Evolutionary conservation across 73 alveolate genomes (phyloP).

Genomic region (Paraurostyla sp.): DNA sequence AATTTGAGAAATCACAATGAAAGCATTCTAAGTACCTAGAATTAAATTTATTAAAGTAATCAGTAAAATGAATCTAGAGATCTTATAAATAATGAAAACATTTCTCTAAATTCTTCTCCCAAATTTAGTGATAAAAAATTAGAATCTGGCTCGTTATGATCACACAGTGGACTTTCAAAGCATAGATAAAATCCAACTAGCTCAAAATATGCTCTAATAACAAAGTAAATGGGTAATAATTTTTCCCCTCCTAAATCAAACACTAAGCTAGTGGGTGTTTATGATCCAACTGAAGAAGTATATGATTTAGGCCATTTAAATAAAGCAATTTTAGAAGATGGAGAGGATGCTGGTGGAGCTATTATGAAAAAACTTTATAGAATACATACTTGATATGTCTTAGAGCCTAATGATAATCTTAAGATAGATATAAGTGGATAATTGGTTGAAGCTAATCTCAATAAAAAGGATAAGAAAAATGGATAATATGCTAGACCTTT

Average conservation of each 20-base stretch:
- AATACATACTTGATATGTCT: constrained; percentile 47
- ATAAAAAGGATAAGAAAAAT: not conserved
- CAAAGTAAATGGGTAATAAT: not conserved
- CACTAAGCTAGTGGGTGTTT: not conserved
- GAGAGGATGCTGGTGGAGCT: constrained; percentile 58
- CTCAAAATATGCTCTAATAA: not conserved
- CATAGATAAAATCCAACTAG: not conserved
- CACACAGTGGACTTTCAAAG: not conserved
- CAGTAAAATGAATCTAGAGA: too few species aligned
- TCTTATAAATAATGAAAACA: too few species aligned
- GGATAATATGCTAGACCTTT: not conserved
- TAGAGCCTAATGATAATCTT: constrained; percentile 59
- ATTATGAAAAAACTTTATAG: constrained; percentile 65
- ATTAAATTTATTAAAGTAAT: too few species aligned
- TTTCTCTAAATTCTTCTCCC: too few species aligned
- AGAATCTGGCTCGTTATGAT: not conserved
- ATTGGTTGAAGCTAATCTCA: constrained; percentile 32
- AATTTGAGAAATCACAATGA: not conserved
- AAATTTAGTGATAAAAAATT: not conserved
- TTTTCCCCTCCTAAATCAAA: too few species aligned
- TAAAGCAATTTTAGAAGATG: constrained; percentile 29
- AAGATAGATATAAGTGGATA: constrained; percentile 46
- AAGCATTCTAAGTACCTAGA: too few species aligned
- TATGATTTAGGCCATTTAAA: constrained; percentile 25
- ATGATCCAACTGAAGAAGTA: constrained; percentile 39